phyloP scores from a whole-genome alignment of 176 grass and related monocot genomes.

The Secale cereale region DNA sequence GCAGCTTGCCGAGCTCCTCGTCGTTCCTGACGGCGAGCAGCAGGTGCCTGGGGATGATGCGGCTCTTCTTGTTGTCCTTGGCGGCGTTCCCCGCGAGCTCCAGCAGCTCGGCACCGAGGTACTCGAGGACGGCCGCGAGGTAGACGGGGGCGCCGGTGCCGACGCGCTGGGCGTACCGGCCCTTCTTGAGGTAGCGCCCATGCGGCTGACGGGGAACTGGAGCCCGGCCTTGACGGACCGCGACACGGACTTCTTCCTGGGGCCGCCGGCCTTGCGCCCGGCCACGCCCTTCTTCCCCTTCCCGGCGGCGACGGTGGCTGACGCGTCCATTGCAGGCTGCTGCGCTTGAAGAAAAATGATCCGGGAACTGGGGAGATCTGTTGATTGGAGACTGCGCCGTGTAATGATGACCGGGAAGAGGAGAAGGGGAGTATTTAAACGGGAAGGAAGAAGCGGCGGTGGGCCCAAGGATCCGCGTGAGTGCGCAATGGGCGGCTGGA shows the following conservation, averaged over 20 bases:
- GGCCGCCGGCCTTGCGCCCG: constrained; percentile 39
- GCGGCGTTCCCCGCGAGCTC: constrained; percentile 58
- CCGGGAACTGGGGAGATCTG: neutral
- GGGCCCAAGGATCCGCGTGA: neutral
- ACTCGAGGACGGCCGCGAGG: constrained; percentile 67
- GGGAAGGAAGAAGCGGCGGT: neutral
- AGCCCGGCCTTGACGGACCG: constrained; percentile 61
- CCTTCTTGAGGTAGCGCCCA: constrained; percentile 70
- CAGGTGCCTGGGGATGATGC: constrained; percentile 54
- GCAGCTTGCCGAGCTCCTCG: constrained; percentile 59
- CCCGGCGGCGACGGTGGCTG: neutral
- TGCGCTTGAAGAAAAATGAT: neutral
- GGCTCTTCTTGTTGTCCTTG: constrained; percentile 60
- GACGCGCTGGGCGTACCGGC: constrained; percentile 57
- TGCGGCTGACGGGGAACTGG: constrained; percentile 71
- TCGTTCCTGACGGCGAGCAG: constrained; percentile 59
- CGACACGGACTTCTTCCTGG: constrained; percentile 47
- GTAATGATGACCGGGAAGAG: neutral
- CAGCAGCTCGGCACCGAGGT: constrained; percentile 63
- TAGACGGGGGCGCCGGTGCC: constrained; percentile 70
- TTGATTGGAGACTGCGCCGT: neutral
- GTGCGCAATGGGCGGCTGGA: neutral
- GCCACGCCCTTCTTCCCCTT: constrained; percentile 50
- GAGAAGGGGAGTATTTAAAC: neutral
- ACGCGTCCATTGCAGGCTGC: neutral